Evolutionary conservation across 352 stramenopile genomes (phyloP).

Genomic region (Globisporangium carolinianum): DNA sequence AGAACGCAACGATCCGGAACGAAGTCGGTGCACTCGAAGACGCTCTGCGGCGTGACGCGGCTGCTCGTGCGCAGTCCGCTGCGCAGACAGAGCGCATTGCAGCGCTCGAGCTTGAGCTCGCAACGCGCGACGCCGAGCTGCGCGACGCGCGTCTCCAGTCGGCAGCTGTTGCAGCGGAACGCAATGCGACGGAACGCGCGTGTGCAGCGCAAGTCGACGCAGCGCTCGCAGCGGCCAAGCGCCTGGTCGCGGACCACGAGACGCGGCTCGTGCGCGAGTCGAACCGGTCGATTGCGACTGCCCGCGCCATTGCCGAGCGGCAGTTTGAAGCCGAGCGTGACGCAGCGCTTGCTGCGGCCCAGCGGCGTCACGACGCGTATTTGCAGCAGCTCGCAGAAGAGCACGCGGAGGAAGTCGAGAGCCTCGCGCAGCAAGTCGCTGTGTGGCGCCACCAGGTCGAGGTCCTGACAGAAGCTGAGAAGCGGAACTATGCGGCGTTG

Average conservation of each 20-base stretch:
- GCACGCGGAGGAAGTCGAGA: constrained; percentile 77
- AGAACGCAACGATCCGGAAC: constrained; percentile 73
- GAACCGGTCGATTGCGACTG: constrained; percentile 70
- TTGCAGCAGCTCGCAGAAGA: constrained; percentile 76
- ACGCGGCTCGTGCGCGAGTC: constrained; percentile 65
- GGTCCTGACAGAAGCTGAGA: constrained; percentile 75
- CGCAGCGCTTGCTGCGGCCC: constrained; percentile 34
- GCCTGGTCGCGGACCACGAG: constrained; percentile 54
- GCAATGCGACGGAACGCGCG: constrained; percentile 29
- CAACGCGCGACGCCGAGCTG: no score
- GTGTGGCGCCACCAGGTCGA: constrained; percentile 83
- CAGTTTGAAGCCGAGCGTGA: constrained; percentile 50
- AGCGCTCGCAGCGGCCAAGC: constrained; percentile 34
- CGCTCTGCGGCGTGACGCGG: constrained; percentile 18
- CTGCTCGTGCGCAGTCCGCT: neutral
- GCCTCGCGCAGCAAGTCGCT: constrained; percentile 69
- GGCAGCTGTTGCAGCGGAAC: constrained; percentile 17
- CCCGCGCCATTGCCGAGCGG: constrained; percentile 46
- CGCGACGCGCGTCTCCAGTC: no score
- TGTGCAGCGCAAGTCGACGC: constrained; percentile 37
- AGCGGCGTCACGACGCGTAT: constrained; percentile 65
- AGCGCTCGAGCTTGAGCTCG: no score
- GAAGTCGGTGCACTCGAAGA: constrained; percentile 51
- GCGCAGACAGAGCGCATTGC: neutral
- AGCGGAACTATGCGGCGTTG: constrained; percentile 65